Conservation (phyloP, 2,329 filamentous ascomycete species). For the Sporothrix brasiliensis region DNA sequence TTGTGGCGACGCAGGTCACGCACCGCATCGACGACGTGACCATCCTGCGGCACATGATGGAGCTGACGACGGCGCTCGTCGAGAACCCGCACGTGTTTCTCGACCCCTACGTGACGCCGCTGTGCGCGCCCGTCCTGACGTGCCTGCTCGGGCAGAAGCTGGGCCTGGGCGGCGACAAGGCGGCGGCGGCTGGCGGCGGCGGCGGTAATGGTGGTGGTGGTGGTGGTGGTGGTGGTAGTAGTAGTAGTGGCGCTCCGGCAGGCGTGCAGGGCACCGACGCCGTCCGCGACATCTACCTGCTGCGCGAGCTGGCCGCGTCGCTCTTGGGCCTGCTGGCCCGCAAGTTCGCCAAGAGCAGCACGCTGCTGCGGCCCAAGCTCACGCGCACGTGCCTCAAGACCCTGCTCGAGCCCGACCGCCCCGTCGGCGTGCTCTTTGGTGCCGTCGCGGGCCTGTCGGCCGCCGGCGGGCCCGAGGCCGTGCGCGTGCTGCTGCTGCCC, state of each 20-base stretch:
- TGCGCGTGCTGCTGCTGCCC: slow-evolving; percentile 59
- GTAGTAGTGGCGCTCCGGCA: slow-evolving; percentile 36
- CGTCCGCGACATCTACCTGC: slow-evolving; percentile 68
- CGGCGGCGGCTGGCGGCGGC: slow-evolving; percentile 50
- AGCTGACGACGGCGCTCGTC: slow-evolving; percentile 80
- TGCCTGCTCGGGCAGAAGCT: slow-evolving; percentile 85
- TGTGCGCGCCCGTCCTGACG: slow-evolving; percentile 86
- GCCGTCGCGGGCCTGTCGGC: slow-evolving; percentile 78
- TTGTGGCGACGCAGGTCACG: slow-evolving; percentile 93
- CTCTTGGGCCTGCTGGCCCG: slow-evolving; percentile 77
- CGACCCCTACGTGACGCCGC: slow-evolving; percentile 62
- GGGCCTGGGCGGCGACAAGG: slow-evolving; percentile 47
- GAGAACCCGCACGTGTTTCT: slow-evolving; percentile 79
- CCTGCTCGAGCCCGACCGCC: slow-evolving; percentile 83
- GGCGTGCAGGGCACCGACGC: slow-evolving; percentile 53
- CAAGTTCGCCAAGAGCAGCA: slow-evolving; percentile 79
- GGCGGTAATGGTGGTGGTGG: slow-evolving; percentile 44
- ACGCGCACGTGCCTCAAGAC: slow-evolving; percentile 91
- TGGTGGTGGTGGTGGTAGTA: slow-evolving; percentile 44
- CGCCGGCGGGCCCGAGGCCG: slow-evolving; percentile 68
- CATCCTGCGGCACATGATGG: slow-evolving; percentile 88
- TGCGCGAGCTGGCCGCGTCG: slow-evolving; percentile 82
- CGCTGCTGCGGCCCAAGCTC: slow-evolving; percentile 81
- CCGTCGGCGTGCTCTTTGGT: slow-evolving; percentile 84
- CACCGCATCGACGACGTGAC: slow-evolving; percentile 91